Base-by-base conservation (phyloP, 257 asterid species). In the Penstemon barbatus region DNA sequence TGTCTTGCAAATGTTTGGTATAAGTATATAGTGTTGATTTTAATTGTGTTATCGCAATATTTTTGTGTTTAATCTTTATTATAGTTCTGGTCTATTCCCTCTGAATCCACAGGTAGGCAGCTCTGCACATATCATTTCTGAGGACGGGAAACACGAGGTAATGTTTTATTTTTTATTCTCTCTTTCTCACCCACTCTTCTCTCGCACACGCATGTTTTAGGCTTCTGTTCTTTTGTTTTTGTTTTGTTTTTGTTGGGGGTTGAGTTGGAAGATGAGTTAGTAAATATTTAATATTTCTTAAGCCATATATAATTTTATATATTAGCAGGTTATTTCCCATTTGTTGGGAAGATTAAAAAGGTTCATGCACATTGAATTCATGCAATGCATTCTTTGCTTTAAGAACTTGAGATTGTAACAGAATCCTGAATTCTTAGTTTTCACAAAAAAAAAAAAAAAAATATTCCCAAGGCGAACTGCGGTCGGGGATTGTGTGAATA, bases 101-200 rank as follows among this genome's bases (percentile, higher is more conserved):
- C 57, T 59, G 62, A 65, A 52, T 66, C 75, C 69, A 18, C 78
- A 87, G 89, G 77, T 80, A 37, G 78, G 82, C 57, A 66, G 82
- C 66, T 66, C 80, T 57, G 52, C 75, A 50, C 65, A 70, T 57
- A 77, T 75, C 61, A 63, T 77, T 73, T 72, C 82, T 12, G 84
- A 78, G 61, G 79, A 64, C 8, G 79, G 69, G 41, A 63, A 59
- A 70, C 64, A 48, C 73, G 85, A 80, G 81, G 87, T 84, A 69
- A 60, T 63, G 43, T 51, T 59, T 36, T 51, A 50, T 69, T 57
- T 13, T 25, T 25, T 25, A 1, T 25, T 25, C 33, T 25, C 33
- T 25, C 33, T 0, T 25, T 25, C 33, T 25, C 33, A 25, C 33
- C 33, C 33, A 25, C 33, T 25, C 33, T 1, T 25, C 33, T 25